Evolutionary conservation across 345 rosid genomes (phyloP), one percentile per base, ranked within the genome.

Genomic region (Lenwebbia sp.): DNA sequence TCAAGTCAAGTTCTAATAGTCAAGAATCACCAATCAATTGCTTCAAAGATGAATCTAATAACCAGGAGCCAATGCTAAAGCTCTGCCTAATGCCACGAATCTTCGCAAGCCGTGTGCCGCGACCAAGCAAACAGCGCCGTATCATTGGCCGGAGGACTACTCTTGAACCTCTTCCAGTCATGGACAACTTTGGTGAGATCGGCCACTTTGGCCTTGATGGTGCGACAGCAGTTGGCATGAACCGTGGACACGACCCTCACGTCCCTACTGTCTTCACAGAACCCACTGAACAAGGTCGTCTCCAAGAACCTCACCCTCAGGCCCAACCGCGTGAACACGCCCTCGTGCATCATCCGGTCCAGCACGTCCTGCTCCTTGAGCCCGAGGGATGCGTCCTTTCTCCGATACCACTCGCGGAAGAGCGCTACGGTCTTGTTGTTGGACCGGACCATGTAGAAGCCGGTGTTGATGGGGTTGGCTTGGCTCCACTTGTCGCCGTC

Each of bases 191-290:
- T 86, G 51, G 86, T 89, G 1, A 96, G 88, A 84, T 95, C 99
- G 30, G 62, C 70, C 28, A 95, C 86, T 88, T 96, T 96, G 26
- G 98, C 96, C 40, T 83, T 58, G 4, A 95, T 90, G 13, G 90
- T 93, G 30, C 94, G 95, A 50, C 99, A 96, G 82, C 99, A 96
- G 37, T 96, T 95, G 19, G 99, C 95, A 60, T 96, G 99, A 6
- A 94, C 95, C 1, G 96, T 96, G 6, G 85, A 84, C 1, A 96
- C 98, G 1, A 65, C 89, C 6, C 86, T 52, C 82, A 93, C 75
- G 78, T 96, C 91, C 25, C 23, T 41, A 84, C 96, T 95, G 51
- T 92, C 94, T 55, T 91, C 88, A 70, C 99, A 96, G 82, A 95
- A 96, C 33, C 99, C 98, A 13, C 98, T 95, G 85, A 96, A 96